Percentiles rank a stretch among this genome's conserved stretches.
These are phyloP conservation scores for Paramecium sonneborni DNA, from an alignment of 73 alveolate species.

Conservation along the genomic window DNA sequence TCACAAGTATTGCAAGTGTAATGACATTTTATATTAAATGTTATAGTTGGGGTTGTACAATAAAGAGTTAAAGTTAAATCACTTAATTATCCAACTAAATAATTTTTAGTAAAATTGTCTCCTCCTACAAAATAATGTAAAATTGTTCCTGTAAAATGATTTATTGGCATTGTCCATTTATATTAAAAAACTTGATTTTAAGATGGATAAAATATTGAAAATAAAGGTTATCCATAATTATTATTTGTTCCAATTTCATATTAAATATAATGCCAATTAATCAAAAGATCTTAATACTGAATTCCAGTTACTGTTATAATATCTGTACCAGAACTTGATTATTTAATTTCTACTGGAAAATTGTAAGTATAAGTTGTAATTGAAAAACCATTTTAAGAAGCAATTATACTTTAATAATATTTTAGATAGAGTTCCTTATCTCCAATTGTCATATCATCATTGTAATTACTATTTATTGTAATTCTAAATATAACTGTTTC, in stretches of 20 bases:
- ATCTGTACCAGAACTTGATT: not conserved
- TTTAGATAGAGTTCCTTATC: not conserved
- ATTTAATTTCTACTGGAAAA: not conserved
- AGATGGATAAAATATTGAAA: not conserved
- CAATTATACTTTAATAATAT: not conserved
- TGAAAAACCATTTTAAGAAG: not conserved
- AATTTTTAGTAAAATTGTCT: not conserved
- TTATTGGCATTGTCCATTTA: not conserved
- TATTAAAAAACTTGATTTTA: not conserved
- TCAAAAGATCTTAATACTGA: not conserved
- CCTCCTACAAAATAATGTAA: not conserved
- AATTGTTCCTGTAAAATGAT: not conserved
- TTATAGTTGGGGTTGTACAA: not conserved
- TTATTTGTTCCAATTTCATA: not conserved
- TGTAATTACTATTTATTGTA: not conserved
- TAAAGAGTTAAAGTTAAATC: not conserved
- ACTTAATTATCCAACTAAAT: not conserved
- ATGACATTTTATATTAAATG: not conserved
- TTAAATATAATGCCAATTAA: not conserved
- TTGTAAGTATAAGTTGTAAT: not conserved
- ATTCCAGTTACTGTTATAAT: not conserved
- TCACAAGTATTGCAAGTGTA: not conserved
- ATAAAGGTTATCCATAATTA: not conserved
- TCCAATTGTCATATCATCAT: not conserved
- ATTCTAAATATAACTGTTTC: not conserved